These are phyloP conservation scores for Ophiostoma sp. DNA, from an alignment of 2,329 filamentous ascomycete genomes.

Conservation along the genomic window DNA sequence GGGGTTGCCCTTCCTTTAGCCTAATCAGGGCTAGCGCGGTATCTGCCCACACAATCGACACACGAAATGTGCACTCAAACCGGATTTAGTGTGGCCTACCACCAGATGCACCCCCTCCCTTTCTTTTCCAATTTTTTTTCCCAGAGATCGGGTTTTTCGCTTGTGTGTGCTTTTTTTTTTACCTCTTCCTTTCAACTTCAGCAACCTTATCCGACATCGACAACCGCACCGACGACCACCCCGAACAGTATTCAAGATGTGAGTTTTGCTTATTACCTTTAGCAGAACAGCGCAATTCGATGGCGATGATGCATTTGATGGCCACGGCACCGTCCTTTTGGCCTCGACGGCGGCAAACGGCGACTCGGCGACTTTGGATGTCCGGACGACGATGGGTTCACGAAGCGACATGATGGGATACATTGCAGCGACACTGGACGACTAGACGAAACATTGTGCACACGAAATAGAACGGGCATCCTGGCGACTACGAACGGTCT, in stretches of 20 bases:
- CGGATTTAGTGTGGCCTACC: conserved; percentile 25
- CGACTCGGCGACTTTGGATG: background rate
- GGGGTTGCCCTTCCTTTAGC: conserved; percentile 31
- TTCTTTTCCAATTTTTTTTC: conserved; percentile 25
- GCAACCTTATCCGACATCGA: conserved; percentile 23
- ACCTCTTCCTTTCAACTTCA: conserved; percentile 16
- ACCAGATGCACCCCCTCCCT: conserved; percentile 14
- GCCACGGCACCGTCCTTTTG: background rate
- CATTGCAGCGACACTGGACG: background rate
- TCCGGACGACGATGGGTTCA: background rate
- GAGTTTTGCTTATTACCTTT: conserved; percentile 24
- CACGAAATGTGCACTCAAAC: conserved; percentile 26
- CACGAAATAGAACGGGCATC: background rate
- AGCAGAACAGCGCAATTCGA: conserved; percentile 23
- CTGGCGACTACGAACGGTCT: background rate
- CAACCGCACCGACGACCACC: conserved; percentile 27
- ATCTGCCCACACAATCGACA: conserved; percentile 28
- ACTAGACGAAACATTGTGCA: background rate
- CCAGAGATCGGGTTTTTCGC: conserved; percentile 21
- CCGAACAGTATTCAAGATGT: conserved; percentile 29
- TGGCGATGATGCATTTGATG: conserved; percentile 27
- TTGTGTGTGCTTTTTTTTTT: conserved; percentile 25
- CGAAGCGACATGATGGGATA: background rate
- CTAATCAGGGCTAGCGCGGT: conserved; percentile 22
- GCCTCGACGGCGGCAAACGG: background rate